These are phyloP conservation scores for Saccharomycopsis sp. DNA, from an alignment of 805 yeast genomes.

Conservation along the genomic window DNA sequence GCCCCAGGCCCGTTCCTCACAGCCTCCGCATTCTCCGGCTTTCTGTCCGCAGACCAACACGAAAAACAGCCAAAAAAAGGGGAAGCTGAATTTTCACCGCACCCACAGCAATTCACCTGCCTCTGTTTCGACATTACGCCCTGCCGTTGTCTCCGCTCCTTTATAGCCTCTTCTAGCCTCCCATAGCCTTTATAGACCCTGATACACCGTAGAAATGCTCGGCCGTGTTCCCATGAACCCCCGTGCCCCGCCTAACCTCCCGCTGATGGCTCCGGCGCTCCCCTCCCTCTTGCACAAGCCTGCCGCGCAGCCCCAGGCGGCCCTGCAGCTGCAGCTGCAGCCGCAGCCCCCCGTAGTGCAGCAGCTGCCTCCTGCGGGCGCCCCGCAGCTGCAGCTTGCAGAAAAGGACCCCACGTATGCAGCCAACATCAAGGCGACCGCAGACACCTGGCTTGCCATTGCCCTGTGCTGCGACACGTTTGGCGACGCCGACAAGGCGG, in stretches of 20 bases:
- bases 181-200: no score
- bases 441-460: constrained; percentile 82
- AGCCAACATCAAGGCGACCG: constrained; percentile 41
- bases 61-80: neutral
- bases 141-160: neutral
- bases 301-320: constrained; percentile 5
- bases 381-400: constrained; percentile 29
- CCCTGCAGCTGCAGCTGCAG: constrained; percentile 8
- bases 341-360: constrained; percentile 16
- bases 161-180: neutral
- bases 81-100: neutral
- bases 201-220: neutral
- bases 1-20: no score
- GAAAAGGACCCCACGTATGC: constrained; percentile 24
- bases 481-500: constrained; percentile 85
- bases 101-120: neutral
- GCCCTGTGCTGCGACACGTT: constrained; percentile 60
- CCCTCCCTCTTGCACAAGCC: neutral
- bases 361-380: constrained; percentile 21
- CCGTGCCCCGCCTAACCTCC: neutral
- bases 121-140: no score
- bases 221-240: neutral
- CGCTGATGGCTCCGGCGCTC: neutral
- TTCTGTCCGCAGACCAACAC: neutral
- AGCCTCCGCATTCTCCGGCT: no score